A percentile compares a stretch with the other conserved stretches of the same genome.
Conservation (phyloP, 2,329 filamentous ascomycete species). For the Monosporascus cannonballus region DNA sequence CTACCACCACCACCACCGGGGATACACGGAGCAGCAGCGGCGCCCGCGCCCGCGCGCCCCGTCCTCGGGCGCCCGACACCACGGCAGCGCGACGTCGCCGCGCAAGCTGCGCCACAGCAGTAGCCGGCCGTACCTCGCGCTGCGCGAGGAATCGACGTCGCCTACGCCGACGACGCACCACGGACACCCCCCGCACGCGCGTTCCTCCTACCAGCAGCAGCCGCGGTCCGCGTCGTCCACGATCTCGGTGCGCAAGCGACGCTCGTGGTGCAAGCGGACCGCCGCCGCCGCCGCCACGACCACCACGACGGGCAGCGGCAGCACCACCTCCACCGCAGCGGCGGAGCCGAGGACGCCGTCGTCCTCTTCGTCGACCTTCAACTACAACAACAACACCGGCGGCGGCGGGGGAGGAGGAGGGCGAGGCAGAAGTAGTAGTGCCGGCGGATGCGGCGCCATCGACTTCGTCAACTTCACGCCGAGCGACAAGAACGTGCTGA, state of each 20-base stretch:
- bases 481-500: conserved; percentile 67
- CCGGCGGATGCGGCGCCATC: conserved; percentile 27
- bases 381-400: background rate
- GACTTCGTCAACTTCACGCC: conserved; percentile 91
- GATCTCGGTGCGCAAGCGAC: conserved; percentile 29
- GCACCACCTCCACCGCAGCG: background rate
- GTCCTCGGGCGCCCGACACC: conserved; percentile 47
- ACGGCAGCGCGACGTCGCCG: conserved; percentile 30
- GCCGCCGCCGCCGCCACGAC: background rate
- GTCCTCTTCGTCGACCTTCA: conserved; percentile 4
- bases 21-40: conserved; percentile 31
- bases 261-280: conserved; percentile 25
- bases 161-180: conserved; percentile 30
- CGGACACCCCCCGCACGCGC: background rate
- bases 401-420: background rate
- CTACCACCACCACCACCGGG: conserved; percentile 13
- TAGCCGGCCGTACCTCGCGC: conserved; percentile 10
- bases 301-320: too few relatives aligned
- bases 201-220: background rate
- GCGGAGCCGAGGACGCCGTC: conserved; percentile 12
- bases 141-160: conserved; percentile 28
- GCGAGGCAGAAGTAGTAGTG: conserved; percentile 11
- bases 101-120: conserved; percentile 35
- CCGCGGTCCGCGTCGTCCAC: conserved; percentile 9
- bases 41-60: conserved; percentile 46